Evolutionary conservation across 2,329 filamentous ascomycete genomes (phyloP), one percentile per base, ranked within the genome.

Genomic region (Magnaporthiopsis rhizophila): DNA sequence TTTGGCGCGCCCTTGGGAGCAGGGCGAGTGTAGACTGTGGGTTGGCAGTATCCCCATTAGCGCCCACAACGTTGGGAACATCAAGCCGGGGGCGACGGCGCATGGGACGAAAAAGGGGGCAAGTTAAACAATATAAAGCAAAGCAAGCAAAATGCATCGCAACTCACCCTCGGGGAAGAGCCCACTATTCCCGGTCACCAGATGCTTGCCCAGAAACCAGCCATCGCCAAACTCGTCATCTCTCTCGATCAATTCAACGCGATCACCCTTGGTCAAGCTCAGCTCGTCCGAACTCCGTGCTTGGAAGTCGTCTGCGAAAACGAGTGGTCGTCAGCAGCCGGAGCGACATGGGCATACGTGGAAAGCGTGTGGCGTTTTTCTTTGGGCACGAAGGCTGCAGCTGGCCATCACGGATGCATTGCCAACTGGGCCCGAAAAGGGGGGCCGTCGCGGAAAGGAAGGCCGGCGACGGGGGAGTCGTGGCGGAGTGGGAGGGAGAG

Each of bases 241-340:
- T 71, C 90, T 85, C 77, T 95, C 91, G 68, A 94, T 86, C 67
- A 96, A 79, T 78, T 94, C 89, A 67, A 96, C 89, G 68, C 89
- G 86, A 72, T 95, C 90, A 70, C 90, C 93, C 73, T 96, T 96
- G 64, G 86, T 81, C 69, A 99, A 82, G 70, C 87, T 96, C 72
- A 99, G 83, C 81, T 99, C 95, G 78, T 99, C 95, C 65, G 91
- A 89, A 76, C 92, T 96, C 69, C 95, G 88, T 65, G 94, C 93
- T 70, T 88, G 81, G 75, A 99, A 98, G 77, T 97, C 92, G 78
- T 99, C 92, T 96, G 68, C 61, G 64, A 26, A 63, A 63, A 21
- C 28, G n/a, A 50, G 28, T 26, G 59, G 18, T 21, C 21, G 32
- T 56, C 38, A 61, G 28, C 38, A 57, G 13, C 32, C 12, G 30